Conservation (phyloP, 352 stramenopile species). For the Phytophthora sp. region DNA sequence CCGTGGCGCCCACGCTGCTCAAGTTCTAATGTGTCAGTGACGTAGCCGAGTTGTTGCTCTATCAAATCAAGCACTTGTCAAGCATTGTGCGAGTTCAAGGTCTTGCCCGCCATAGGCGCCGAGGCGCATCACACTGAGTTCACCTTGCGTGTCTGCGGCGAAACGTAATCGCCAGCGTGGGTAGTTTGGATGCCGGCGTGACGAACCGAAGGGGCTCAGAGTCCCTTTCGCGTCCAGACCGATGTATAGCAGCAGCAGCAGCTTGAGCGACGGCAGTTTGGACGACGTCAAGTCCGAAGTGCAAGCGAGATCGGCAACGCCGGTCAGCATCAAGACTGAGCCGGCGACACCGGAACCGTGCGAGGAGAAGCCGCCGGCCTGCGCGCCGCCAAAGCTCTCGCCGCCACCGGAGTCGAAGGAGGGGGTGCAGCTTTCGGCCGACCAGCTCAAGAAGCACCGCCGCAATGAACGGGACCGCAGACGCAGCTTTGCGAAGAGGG, state of each 20-base stretch:
- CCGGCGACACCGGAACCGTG: neutral
- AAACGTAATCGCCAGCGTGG: conserved; percentile 6
- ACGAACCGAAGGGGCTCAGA: conserved; percentile 1
- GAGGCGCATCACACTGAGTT: too few relatives aligned
- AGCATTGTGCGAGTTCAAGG: conserved; percentile 14
- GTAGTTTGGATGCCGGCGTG: neutral
- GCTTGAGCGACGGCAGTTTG: neutral
- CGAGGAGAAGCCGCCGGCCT: neutral
- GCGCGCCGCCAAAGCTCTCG: neutral
- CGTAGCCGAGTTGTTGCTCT: neutral
- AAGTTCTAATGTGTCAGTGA: conserved; percentile 33
- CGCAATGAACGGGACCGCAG: conserved; percentile 21
- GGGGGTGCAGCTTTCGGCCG: neutral
- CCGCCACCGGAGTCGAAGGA: conserved; percentile 5
- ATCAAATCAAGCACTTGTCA: conserved; percentile 2
- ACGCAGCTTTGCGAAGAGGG: conserved; percentile 40
- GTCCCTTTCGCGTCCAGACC: conserved; percentile 17
- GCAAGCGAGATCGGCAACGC: neutral
- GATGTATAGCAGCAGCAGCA: too few relatives aligned
- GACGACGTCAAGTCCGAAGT: neutral
- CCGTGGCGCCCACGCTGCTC: conserved; percentile 50
- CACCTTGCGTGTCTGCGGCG: conserved; percentile 17
- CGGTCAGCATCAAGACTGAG: conserved; percentile 10
- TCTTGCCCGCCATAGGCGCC: too few relatives aligned
- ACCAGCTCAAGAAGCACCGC: conserved; percentile 21